Percentiles rank a stretch among this genome's conserved stretches.
Evolutionary conservation across 73 alveolate genomes (phyloP).

Genomic region (Stentor coeruleus): DNA sequence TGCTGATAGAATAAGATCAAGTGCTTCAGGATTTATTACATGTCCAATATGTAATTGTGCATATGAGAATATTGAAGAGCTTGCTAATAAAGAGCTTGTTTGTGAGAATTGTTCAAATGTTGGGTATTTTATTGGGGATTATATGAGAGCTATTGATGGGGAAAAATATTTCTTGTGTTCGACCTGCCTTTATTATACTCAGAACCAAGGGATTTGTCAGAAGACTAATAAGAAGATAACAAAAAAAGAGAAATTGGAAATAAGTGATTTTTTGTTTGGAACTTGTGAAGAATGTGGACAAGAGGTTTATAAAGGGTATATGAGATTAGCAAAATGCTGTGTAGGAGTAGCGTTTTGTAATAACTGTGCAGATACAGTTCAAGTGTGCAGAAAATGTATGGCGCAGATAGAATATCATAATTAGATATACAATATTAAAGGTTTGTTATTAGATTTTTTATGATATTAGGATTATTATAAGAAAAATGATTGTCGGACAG

Average conservation of each 20-base stretch:
- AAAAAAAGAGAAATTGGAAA: background rate
- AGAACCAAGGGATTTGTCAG: background rate
- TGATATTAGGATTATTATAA: too few species aligned
- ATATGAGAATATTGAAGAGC: too few species aligned
- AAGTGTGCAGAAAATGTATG: too few species aligned
- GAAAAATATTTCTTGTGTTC: background rate
- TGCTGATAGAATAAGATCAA: background rate
- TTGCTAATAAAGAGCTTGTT: background rate
- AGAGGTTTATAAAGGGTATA: background rate
- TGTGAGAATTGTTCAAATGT: background rate
- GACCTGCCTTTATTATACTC: background rate
- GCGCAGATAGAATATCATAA: too few species aligned
- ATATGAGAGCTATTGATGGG: background rate
- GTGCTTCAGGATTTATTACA: too few species aligned
- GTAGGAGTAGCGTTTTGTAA: too few species aligned
- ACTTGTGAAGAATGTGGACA: background rate
- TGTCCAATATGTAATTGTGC: too few species aligned
- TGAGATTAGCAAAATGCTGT: background rate
- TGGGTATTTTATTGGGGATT: background rate
- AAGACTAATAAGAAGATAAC: background rate
- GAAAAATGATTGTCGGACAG: slow-evolving; percentile 4
- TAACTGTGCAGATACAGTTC: too few species aligned
- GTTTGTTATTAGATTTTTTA: too few species aligned
- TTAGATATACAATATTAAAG: too few species aligned
- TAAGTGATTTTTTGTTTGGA: background rate